These are phyloP conservation scores for Dendrostoma leiphaemia DNA, from an alignment of 2,329 filamentous ascomycete species.

Conservation along the genomic window DNA sequence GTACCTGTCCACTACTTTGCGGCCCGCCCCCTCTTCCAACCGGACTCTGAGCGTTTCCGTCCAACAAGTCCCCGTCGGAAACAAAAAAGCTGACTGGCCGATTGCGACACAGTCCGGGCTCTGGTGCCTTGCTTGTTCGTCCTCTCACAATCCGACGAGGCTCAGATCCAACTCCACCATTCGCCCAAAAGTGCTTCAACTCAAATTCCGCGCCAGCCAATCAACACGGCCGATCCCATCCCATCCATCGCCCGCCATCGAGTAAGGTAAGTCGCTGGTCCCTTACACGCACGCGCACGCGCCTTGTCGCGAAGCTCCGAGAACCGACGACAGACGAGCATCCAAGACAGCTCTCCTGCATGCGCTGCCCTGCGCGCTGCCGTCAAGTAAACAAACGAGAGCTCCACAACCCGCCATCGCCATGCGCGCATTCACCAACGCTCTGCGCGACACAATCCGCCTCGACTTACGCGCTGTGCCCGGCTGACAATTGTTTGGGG, in stretches of 20 bases:
- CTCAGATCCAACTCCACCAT: conserved; percentile 21
- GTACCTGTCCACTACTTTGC: too few relatives aligned
- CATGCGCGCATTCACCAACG: not conserved
- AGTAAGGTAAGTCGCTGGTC: conserved; percentile 18
- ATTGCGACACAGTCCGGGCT: not conserved
- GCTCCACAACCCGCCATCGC: conserved; percentile 4
- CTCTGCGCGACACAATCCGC: not conserved
- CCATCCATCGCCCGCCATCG: conserved; percentile 15
- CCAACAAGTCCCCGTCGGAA: not conserved
- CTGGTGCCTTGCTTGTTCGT: conserved; percentile 6
- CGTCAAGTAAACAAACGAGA: conserved; percentile 16
- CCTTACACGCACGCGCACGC: not conserved
- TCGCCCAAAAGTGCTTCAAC: conserved; percentile 17
- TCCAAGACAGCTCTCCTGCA: not conserved
- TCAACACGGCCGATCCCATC: conserved; percentile 12
- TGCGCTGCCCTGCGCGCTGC: not conserved
- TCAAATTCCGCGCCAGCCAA: conserved; percentile 18
- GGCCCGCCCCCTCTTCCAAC: conserved; percentile 13
- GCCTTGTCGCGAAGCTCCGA: not conserved
- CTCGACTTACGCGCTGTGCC: not conserved
- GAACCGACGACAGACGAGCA: not conserved
- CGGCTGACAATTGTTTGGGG: conserved; percentile 8
- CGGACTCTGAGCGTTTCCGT: not conserved
- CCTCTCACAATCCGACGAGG: conserved; percentile 17
- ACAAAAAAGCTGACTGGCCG: conserved; percentile 17